These are phyloP conservation scores for Mayamaea pseudoterrestris DNA, from an alignment of 108 stramenopile genomes.

Conservation along the genomic window DNA sequence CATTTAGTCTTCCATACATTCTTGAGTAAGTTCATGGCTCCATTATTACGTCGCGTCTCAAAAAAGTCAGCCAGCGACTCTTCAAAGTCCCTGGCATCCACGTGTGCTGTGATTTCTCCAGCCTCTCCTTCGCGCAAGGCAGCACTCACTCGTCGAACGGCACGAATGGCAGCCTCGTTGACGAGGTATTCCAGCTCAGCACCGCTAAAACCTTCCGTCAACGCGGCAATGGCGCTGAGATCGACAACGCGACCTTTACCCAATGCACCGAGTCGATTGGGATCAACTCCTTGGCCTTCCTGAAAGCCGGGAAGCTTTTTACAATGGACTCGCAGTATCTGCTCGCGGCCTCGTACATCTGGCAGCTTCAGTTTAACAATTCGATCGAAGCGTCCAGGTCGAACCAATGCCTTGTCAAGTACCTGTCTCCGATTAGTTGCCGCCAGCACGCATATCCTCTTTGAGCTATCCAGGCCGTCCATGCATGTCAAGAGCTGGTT, in stretches of 20 bases:
- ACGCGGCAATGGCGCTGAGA: constrained; percentile 54
- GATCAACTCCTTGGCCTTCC: constrained; percentile 52
- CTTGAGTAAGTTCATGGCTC: constrained; percentile 11
- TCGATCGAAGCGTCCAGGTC: constrained; percentile 93
- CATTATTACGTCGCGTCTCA: constrained; percentile 34
- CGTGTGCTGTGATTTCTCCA: constrained; percentile 38
- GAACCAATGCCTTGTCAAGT: constrained; percentile 78
- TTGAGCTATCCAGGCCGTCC: constrained; percentile 69
- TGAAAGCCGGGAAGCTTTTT: constrained; percentile 64
- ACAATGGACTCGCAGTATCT: constrained; percentile 81
- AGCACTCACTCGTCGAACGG: constrained; percentile 68
- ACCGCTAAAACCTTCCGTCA: constrained; percentile 76
- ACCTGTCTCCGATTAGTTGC: constrained; percentile 80
- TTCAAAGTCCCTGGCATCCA: constrained; percentile 67
- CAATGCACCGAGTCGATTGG: constrained; percentile 25
- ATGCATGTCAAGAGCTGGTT: constrained; percentile 81
- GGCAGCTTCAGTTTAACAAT: constrained; percentile 80
- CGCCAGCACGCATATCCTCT: constrained; percentile 71
- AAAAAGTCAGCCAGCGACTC: constrained; percentile 50
- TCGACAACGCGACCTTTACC: constrained; percentile 50
- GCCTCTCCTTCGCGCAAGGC: constrained; percentile 28
- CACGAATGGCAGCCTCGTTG: constrained; percentile 93
- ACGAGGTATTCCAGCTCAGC: constrained; percentile 92
- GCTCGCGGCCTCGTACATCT: constrained; percentile 59
- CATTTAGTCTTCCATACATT: constrained; percentile 4